phyloP scores from a whole-genome alignment of 768 basidiomycete genomes.

The Agaricus blazei region DNA sequence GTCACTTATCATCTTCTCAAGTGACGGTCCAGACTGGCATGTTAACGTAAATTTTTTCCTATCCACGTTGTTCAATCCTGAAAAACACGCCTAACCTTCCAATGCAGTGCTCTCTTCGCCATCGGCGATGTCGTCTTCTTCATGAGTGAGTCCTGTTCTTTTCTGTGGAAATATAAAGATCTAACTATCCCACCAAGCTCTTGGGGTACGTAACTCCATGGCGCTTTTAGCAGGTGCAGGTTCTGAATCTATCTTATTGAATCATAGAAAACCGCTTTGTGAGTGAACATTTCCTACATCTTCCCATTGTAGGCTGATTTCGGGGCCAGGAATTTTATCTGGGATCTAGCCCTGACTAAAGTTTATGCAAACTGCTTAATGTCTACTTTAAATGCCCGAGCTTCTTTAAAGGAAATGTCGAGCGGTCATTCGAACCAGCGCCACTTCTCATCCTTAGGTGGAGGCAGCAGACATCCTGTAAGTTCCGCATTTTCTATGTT shows the following conservation, averaged over 20 bases:
- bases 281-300: constrained; percentile 13
- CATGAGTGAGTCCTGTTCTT: constrained; percentile 28
- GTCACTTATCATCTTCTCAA: constrained; percentile 14
- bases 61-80: neutral
- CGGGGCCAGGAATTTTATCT: constrained; percentile 37
- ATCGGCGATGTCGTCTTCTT: constrained; percentile 39
- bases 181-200: constrained; percentile 17
- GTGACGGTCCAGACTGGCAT: constrained; percentile 42
- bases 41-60: constrained; percentile 24
- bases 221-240: neutral
- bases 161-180: neutral
- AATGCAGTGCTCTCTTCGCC: constrained; percentile 32
- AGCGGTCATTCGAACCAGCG: constrained; percentile 11
- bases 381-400: constrained; percentile 43
- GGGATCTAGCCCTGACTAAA: constrained; percentile 43
- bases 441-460: neutral
- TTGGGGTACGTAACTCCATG: constrained; percentile 23
- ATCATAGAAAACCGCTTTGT: constrained; percentile 40
- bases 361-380: constrained; percentile 45
- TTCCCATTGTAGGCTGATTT: neutral
- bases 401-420: constrained; percentile 21
- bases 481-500: neutral
- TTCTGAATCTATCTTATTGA: neutral
- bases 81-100: neutral
- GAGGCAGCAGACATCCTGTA: constrained; percentile 13